Evolutionary conservation across 768 basidiomycete species (phyloP).

Genomic region (Tephrocybe sp.): DNA sequence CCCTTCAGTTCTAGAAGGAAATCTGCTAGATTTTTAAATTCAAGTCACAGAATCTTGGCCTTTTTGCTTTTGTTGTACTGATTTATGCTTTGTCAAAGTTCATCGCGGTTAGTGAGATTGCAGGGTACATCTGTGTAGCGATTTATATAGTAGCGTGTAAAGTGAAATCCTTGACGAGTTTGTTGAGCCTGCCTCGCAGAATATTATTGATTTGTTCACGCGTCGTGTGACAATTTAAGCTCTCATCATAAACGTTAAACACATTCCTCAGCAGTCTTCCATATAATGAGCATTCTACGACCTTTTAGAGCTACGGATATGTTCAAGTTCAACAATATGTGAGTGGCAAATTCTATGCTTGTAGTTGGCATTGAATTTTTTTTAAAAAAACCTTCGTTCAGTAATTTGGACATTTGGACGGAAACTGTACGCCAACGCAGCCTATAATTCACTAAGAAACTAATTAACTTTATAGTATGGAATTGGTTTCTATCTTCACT

Average conservation of each 20-base stretch:
- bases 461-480: constrained; percentile 56
- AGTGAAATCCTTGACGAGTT: no score
- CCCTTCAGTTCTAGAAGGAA: not conserved
- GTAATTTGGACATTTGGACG: constrained; percentile 95
- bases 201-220: no score
- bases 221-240: no score
- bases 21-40: constrained; percentile 11
- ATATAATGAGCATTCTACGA: constrained; percentile 75
- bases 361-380: not conserved
- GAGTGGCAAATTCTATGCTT: constrained; percentile 20
- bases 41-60: not conserved
- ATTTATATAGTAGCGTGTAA: no score
- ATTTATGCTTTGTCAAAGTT: no score
- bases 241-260: no score
- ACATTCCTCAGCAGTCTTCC: no score
- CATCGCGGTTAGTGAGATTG: no score
- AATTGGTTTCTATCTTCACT: constrained; percentile 84
- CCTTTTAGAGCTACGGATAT: constrained; percentile 88
- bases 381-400: constrained; percentile 24
- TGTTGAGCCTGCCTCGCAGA: no score
- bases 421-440: constrained; percentile 70
- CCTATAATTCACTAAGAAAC: not conserved
- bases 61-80: not conserved
- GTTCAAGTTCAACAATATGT: constrained; percentile 93
- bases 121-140: no score